Conservation (phyloP, 768 basidiomycete genomes). For the Hortiboletus flavorubellus region DNA sequence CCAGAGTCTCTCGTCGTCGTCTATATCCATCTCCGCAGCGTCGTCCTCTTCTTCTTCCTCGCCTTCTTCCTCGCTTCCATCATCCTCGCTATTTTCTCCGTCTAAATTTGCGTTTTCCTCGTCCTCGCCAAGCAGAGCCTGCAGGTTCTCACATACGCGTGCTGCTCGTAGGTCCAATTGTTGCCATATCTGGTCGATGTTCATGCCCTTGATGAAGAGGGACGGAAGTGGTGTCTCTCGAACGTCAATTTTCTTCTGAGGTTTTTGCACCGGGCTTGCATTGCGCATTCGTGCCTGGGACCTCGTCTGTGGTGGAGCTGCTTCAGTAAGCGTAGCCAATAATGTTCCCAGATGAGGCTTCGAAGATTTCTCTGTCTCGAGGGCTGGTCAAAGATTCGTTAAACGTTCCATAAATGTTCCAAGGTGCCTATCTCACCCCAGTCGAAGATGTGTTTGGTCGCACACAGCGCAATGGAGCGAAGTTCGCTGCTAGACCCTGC, state of each 20-base stretch:
- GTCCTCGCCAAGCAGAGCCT: slow-evolving; percentile 58
- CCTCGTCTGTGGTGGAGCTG: slow-evolving; percentile 70
- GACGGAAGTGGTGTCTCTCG: slow-evolving; percentile 69
- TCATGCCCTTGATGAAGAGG: slow-evolving; percentile 76
- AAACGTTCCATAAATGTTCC: slow-evolving; percentile 1
- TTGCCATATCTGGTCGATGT: slow-evolving; percentile 87
- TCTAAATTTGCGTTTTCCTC: slow-evolving; percentile 25
- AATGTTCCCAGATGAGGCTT: slow-evolving; percentile 62
- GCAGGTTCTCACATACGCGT: slow-evolving; percentile 65
- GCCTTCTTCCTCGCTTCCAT: slow-evolving; percentile 25
- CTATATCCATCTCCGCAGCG: slow-evolving; percentile 31
- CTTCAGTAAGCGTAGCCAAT: slow-evolving; percentile 63
- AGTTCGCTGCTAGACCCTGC: slow-evolving; percentile 53
- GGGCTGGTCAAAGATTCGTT: slow-evolving; percentile 40
- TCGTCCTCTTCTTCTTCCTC: slow-evolving; percentile 27
- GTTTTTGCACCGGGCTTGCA: slow-evolving; percentile 35
- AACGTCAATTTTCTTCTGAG: slow-evolving; percentile 34
- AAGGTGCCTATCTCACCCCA: slow-evolving; percentile 47
- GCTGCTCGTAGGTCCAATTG: slow-evolving; percentile 83
- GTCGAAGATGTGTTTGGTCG: slow-evolving; percentile 76
- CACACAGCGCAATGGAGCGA: slow-evolving; percentile 54
- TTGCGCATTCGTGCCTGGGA: slow-evolving; percentile 54
- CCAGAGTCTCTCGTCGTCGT: slow-evolving; percentile 24
- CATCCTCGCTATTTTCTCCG: slow-evolving; percentile 12
- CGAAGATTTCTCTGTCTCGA: slow-evolving; percentile 65